Percentiles rank a stretch among this genome's conserved stretches.
Conservation (phyloP, 768 basidiomycete species). For the Boletus coccyginus region DNA sequence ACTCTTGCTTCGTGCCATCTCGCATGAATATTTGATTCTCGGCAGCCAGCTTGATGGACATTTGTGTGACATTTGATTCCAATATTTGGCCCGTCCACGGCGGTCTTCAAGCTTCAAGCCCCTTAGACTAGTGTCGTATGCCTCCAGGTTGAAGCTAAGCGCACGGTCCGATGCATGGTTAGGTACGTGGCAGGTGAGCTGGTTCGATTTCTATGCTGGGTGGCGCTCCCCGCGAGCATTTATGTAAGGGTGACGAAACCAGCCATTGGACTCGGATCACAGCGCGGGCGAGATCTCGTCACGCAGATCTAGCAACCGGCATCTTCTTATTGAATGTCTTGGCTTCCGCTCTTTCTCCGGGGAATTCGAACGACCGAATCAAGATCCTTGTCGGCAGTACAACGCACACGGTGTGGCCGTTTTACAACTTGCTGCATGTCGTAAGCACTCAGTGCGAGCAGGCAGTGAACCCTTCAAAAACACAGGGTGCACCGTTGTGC, state of each 20-base stretch:
- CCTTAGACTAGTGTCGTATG: no score
- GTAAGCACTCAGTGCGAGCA: conserved; percentile 1
- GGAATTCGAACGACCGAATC: not conserved
- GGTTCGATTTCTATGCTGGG: conserved; percentile 13
- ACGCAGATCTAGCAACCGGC: conserved; percentile 2
- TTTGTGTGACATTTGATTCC: not conserved
- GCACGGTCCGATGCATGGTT: not conserved
- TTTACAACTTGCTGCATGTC: not conserved
- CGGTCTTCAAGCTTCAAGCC: no score
- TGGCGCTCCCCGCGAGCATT: not conserved
- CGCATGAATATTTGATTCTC: not conserved
- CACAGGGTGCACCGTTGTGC: not conserved
- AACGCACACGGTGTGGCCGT: no score
- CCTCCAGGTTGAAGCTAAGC: not conserved
- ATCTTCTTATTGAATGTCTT: not conserved
- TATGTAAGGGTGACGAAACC: not conserved
- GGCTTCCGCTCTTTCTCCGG: not conserved
- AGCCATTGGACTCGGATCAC: not conserved
- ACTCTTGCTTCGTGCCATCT: not conserved
- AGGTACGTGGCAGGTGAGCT: conserved; percentile 5
- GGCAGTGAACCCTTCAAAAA: conserved; percentile 18
- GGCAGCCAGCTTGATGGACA: not conserved
- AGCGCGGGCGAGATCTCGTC: not conserved
- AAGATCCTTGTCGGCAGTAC: not conserved
- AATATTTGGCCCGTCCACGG: not conserved